These are phyloP conservation scores for Penicillium freii DNA, from an alignment of 2,329 filamentous ascomycete genomes.

Conservation along the genomic window DNA sequence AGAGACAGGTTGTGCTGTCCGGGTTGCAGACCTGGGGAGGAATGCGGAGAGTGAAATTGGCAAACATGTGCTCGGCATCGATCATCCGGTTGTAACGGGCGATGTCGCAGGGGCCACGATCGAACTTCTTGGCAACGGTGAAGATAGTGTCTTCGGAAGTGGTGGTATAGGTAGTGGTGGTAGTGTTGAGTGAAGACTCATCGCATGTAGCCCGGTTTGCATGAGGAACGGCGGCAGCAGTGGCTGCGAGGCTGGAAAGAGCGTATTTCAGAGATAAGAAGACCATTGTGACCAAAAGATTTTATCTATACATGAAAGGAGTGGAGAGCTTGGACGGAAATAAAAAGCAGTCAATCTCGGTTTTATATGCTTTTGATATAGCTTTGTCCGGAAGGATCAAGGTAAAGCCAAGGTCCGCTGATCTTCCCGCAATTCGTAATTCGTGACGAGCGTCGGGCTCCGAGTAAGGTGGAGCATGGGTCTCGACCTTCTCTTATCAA, in stretches of 20 bases:
- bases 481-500: not conserved
- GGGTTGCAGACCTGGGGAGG: constrained; percentile 7
- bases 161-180: constrained; percentile 1
- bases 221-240: not conserved
- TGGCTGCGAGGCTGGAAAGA: not conserved
- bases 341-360: not conserved
- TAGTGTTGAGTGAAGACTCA: not conserved
- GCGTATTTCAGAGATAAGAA: not conserved
- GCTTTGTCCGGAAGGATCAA: not conserved
- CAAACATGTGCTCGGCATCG: constrained; percentile 5
- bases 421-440: not conserved
- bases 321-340: not conserved
- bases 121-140: constrained; percentile 3
- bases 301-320: not conserved
- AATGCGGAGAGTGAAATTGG: not conserved
- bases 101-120: constrained; percentile 7
- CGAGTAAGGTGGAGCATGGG: not conserved
- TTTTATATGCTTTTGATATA: not conserved
- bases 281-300: not conserved
- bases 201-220: not conserved
- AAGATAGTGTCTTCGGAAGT: constrained; percentile 10
- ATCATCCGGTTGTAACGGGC: constrained; percentile 5
- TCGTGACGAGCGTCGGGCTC: not conserved
- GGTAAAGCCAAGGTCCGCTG: not conserved
- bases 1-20: constrained; percentile 4